phyloP scores from a whole-genome alignment of 108 stramenopile genomes.

The Pelagomonas calceolata region DNA sequence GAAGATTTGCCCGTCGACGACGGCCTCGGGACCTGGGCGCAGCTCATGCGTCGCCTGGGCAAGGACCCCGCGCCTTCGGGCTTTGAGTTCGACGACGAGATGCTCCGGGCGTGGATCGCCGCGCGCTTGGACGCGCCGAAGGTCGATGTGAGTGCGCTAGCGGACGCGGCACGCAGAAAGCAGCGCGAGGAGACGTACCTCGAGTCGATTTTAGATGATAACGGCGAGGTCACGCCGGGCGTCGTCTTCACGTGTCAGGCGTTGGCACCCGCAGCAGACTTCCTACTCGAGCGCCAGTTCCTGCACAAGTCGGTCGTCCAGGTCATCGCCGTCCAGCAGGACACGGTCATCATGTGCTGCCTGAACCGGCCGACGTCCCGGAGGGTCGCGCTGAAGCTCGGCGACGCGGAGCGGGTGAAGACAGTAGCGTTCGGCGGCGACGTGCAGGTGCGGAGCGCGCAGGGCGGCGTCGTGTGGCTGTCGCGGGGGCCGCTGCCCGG shows the following conservation, averaged over 20 bases:
- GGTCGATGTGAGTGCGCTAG: neutral
- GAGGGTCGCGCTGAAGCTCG: neutral
- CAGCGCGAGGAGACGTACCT: neutral
- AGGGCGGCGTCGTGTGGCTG: neutral
- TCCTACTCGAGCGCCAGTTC: conserved; percentile 59
- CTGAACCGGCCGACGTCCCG: conserved; percentile 49
- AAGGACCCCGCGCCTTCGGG: conserved; percentile 5
- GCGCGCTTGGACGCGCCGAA: neutral
- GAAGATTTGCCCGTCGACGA: conserved; percentile 43
- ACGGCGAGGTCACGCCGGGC: conserved; percentile 18
- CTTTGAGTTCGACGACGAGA: conserved; percentile 59
- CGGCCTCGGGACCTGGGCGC: conserved; percentile 54
- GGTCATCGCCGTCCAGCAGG: conserved; percentile 49
- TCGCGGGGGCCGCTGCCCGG: neutral
- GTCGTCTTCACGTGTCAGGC: conserved; percentile 47
- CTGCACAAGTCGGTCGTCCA: conserved; percentile 61
- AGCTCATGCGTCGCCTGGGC: conserved; percentile 44
- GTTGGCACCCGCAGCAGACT: conserved; percentile 46
- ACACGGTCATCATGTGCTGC: conserved; percentile 45
- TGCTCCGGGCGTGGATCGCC: conserved; percentile 60
- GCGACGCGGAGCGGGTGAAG: neutral
- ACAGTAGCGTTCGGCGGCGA: neutral
- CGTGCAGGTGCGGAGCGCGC: neutral
- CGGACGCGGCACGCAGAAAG: neutral
- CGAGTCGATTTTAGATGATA: neutral